A percentile compares a stretch with the other conserved stretches of the same genome.
These are phyloP conservation scores for Fusarium beomiforme DNA, from an alignment of 2,329 filamentous ascomycete species.

Conservation along the genomic window DNA sequence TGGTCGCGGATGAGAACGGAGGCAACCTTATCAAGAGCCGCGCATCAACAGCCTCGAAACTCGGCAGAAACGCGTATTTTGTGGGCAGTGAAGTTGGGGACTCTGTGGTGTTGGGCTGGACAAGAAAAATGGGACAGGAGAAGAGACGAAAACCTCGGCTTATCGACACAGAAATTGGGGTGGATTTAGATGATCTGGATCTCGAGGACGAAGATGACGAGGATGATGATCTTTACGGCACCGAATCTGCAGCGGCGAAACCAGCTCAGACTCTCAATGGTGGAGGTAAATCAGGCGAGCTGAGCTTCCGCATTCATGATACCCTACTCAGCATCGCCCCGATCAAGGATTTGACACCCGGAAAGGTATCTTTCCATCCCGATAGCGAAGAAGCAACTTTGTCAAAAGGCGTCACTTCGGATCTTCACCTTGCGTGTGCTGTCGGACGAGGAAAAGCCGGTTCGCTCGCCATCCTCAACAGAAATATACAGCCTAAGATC, in stretches of 20 bases:
- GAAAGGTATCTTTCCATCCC: conserved; percentile 60
- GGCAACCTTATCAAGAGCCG: conserved; percentile 69
- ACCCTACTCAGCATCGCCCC: conserved; percentile 80
- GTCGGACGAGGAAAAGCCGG: conserved; percentile 74
- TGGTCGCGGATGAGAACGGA: conserved; percentile 70
- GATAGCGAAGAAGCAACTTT: conserved; percentile 57
- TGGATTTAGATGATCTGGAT: conserved; percentile 63
- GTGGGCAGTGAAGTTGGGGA: conserved; percentile 86
- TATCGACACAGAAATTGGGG: conserved; percentile 62
- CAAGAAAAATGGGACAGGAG: conserved; percentile 69
- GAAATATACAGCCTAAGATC: conserved; percentile 78
- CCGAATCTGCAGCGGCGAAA: conserved; percentile 71
- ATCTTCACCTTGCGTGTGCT: conserved; percentile 68
- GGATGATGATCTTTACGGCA: conserved; percentile 69
- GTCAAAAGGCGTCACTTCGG: conserved; percentile 59
- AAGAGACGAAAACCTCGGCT: conserved; percentile 72
- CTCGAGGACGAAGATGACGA: conserved; percentile 71
- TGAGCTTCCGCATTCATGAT: conserved; percentile 82
- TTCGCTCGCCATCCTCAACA: conserved; percentile 79
- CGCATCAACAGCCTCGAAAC: conserved; percentile 74
- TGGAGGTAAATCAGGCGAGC: conserved; percentile 66
- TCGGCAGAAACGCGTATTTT: conserved; percentile 79
- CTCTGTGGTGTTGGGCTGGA: conserved; percentile 84
- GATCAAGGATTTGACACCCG: conserved; percentile 78
- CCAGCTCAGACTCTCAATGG: conserved; percentile 53